Evolutionary conservation across 805 yeast species (phyloP).

Genomic region (Yamadazyma ubonensis): DNA sequence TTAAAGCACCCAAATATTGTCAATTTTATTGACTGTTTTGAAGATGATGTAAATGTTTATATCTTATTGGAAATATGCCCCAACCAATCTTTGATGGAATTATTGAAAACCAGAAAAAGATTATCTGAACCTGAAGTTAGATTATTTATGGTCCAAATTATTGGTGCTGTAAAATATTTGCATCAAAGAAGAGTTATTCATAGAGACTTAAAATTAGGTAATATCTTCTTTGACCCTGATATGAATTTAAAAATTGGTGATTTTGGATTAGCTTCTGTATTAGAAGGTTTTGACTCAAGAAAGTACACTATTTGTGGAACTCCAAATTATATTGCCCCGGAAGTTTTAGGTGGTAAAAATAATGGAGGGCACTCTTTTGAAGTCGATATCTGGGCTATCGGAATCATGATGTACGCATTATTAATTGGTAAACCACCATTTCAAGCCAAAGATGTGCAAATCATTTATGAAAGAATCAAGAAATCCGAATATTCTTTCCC

Average conservation of each 20-base stretch:
- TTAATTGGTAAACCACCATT: constrained; percentile 95
- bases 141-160: constrained; percentile 83
- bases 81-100: constrained; percentile 90
- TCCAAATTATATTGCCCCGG: constrained; percentile 98
- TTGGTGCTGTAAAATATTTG: constrained; percentile 92
- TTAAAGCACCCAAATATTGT: constrained; percentile 89
- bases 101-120: constrained; percentile 78
- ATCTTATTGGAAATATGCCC: constrained; percentile 93
- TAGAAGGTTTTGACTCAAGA: constrained; percentile 64
- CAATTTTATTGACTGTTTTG: constrained; percentile 93
- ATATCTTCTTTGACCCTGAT: constrained; percentile 87
- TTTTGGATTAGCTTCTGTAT: constrained; percentile 96
- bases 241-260: constrained; percentile 97
- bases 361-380: constrained; percentile 94
- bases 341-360: constrained; percentile 83
- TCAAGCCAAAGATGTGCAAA: constrained; percentile 91
- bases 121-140: constrained; percentile 91
- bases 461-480: constrained; percentile 90
- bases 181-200: constrained; percentile 92
- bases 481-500: constrained; percentile 81
- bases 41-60: constrained; percentile 92
- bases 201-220: constrained; percentile 93
- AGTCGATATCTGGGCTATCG: constrained; percentile 97
- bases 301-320: constrained; percentile 97
- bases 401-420: constrained; percentile 93